phyloP scores from a whole-genome alignment of 495 filamentous ascomycete species.

The Barbatosphaeria neglecta region DNA sequence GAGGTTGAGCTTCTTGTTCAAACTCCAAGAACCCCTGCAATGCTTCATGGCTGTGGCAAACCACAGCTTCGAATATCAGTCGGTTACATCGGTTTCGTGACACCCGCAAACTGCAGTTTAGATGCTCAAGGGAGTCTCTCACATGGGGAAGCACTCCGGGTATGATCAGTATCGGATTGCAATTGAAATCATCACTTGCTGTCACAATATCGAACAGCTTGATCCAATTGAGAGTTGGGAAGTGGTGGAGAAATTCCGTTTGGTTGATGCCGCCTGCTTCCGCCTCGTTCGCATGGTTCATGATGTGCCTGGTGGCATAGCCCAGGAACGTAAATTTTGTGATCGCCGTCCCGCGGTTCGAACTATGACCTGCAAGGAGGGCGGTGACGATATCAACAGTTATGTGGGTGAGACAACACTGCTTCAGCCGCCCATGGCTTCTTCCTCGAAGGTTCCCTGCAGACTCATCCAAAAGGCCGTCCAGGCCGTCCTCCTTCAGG shows the following conservation, averaged over 20 bases:
- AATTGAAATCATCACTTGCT: no score
- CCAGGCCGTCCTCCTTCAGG: conserved; percentile 17
- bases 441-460: conserved; percentile 7
- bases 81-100: no score
- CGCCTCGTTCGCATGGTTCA: conserved; percentile 10
- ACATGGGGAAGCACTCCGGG: no score
- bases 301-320: conserved; percentile 5
- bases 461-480: conserved; percentile 21
- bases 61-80: no score
- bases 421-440: conserved; percentile 24
- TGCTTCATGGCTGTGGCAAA: no score
- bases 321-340: conserved; percentile 6
- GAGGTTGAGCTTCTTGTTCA: no score
- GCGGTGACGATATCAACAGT: neutral
- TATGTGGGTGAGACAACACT: conserved; percentile 22
- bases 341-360: neutral
- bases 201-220: no score
- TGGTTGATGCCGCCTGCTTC: neutral
- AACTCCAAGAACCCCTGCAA: no score
- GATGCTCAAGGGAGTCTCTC: no score
- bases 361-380: neutral
- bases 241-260: neutral
- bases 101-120: no score
- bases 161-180: no score
- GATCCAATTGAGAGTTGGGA: neutral